phyloP scores from a whole-genome alignment of 257 asterid species.

The Paraleonurus japonicus region DNA sequence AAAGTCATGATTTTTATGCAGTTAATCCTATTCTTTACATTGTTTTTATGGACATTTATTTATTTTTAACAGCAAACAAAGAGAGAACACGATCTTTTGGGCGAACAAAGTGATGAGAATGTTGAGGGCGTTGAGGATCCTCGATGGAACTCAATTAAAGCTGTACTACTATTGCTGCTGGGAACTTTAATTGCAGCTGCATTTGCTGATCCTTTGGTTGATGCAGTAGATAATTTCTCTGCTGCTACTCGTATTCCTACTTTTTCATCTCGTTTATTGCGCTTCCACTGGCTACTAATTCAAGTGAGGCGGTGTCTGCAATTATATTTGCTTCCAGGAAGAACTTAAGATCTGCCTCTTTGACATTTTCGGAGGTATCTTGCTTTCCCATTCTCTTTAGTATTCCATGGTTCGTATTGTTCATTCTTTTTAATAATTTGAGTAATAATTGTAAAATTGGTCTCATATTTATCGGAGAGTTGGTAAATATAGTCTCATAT shows the following conservation, averaged over 20 bases:
- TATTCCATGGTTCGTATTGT: not conserved
- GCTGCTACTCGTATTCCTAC: slow-evolving; percentile 83
- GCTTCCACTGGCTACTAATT: slow-evolving; percentile 90
- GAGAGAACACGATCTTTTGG: slow-evolving; percentile 64
- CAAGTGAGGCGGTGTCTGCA: slow-evolving; percentile 96
- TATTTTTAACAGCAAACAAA: slow-evolving; percentile 56
- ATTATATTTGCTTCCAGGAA: slow-evolving; percentile 84
- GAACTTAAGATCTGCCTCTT: slow-evolving; percentile 71
- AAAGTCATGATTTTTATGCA: no score
- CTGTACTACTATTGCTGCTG: slow-evolving; percentile 67
- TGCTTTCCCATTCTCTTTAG: slow-evolving; percentile 7
- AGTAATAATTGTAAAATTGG: no score
- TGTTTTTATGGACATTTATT: slow-evolving; percentile 4
- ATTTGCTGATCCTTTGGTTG: slow-evolving; percentile 94
- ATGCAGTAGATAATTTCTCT: slow-evolving; percentile 85
- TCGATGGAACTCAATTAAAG: slow-evolving; percentile 52
- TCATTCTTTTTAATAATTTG: no score
- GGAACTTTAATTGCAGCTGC: slow-evolving; percentile 88
- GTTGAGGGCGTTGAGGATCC: slow-evolving; percentile 60
- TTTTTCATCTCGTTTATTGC: slow-evolving; percentile 86
- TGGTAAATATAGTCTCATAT: no score
- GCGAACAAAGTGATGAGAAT: slow-evolving; percentile 61
- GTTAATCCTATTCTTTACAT: no score
- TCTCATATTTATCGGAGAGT: no score
- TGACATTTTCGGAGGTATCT: slow-evolving; percentile 92